Base-by-base conservation (phyloP, 306 rosid species). In the Rubus idaeus region DNA sequence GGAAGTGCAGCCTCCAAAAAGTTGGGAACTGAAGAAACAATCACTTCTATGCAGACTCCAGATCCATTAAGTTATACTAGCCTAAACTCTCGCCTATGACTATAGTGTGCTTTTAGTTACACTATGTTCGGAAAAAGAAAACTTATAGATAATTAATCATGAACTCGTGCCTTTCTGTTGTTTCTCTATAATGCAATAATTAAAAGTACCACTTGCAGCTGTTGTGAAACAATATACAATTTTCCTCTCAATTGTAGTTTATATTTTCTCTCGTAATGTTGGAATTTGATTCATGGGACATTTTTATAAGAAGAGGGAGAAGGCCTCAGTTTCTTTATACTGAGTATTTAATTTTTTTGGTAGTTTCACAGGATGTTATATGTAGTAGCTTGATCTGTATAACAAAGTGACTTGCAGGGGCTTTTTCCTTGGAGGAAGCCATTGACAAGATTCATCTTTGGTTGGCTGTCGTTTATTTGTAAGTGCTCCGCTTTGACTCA, bases 61-160 rank as follows among this genome's bases (percentile, higher is more conserved):
- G 84, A 84, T 51, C 71, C 87, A 16, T 79, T 71, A 57, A 83
- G 68, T 70, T 40, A 78, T 76, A 81, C 72, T 75, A 81, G 88
- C 81, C 66, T 75, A 79, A 77, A 83, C 82, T 83, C 96, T 61
- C 84, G 88, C 21, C 90, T 91, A 39, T 91, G 86, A 86, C 11
- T 39, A 12, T 68, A 41, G 8, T 68, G 18, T 5, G 46, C 47
- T 16, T 39, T 37, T 39, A 8, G 9, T 51, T 18, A 23, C 26
- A 7, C 26, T 13, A 16, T 35, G 10, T 16, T 12, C 0, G 56
- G 51, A 5, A 21, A 58, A 3, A 23, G 7, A 26, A 47, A 47
- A 14, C 8, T 30, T 30, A 3, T 14, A 37, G 3, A 16, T 39
- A 17, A 39, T 7, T 64, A 16, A 39, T 64, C 26, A 64, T 64